Conservation (phyloP, 495 filamentous ascomycete species). For the Aspergillus leporis region DNA sequence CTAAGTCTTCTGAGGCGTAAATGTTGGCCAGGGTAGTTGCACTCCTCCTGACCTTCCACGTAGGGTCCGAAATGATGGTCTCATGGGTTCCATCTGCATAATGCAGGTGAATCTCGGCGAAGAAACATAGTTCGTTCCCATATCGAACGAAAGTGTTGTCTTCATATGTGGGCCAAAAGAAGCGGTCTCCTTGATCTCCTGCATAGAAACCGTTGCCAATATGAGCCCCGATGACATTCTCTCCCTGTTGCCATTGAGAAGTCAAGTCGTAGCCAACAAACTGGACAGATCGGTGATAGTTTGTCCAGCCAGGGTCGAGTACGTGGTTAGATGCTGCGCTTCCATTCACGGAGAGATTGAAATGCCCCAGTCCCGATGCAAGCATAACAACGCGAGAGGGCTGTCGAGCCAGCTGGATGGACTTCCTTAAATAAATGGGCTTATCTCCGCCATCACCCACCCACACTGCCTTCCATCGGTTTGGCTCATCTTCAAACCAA, state of each 20-base stretch:
- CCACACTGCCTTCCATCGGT: conserved; percentile 34
- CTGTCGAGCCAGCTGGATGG: conserved; percentile 16
- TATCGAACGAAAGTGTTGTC: conserved; percentile 34
- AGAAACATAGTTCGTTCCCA: conserved; percentile 35
- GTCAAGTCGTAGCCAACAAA: conserved; percentile 32
- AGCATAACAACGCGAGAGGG: conserved; percentile 24
- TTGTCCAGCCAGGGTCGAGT: conserved; percentile 34
- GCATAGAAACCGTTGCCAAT: conserved; percentile 34
- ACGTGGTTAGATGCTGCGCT: conserved; percentile 25
- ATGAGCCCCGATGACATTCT: conserved; percentile 29
- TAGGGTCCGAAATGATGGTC: conserved; percentile 28
- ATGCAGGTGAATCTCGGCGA: conserved; percentile 29
- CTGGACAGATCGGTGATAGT: conserved; percentile 29
- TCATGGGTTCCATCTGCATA: conserved; percentile 24
- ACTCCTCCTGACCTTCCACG: conserved; percentile 28
- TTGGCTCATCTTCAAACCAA: conserved; percentile 30
- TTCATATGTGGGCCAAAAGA: conserved; percentile 37
- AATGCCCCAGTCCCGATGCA: conserved; percentile 31
- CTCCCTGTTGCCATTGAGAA: conserved; percentile 11
- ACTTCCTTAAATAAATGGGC: conserved; percentile 31
- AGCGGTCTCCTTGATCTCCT: conserved; percentile 31
- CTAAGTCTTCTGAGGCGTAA: conserved; percentile 30
- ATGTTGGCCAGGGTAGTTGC: conserved; percentile 32
- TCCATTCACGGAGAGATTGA: conserved; percentile 30
- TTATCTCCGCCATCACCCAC: conserved; percentile 33